phyloP scores from a whole-genome alignment of 345 rosid genomes.

The Gossypium ekmanianum region DNA sequence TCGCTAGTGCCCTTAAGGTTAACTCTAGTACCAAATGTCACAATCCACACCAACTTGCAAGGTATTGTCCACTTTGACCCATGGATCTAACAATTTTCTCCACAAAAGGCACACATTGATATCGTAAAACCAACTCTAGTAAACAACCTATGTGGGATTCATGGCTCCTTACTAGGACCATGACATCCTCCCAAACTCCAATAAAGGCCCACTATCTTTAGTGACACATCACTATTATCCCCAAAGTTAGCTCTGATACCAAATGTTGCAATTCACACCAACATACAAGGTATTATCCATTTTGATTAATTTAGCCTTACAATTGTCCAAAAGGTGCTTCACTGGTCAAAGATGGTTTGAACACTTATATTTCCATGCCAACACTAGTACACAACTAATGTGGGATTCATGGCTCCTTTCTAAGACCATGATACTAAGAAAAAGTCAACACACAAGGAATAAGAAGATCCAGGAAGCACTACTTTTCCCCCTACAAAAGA shows the following conservation, averaged over 20 bases:
- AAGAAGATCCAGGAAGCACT: too few species aligned
- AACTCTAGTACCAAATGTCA: not conserved
- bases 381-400: not conserved
- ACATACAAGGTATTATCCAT: not conserved
- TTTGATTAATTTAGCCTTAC: not conserved
- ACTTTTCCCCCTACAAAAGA: too few species aligned
- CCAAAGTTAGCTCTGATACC: not conserved
- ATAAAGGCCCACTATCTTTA: not conserved
- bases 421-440: not conserved
- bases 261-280: too few species aligned
- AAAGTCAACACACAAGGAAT: too few species aligned
- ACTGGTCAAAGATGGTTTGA: too few species aligned
- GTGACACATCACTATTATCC: not conserved
- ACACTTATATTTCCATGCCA: not conserved
- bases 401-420: not conserved
- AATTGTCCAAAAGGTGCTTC: not conserved
- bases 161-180: not conserved
- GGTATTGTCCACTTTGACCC: too few species aligned
- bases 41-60: not conserved
- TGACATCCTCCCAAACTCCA: not conserved
- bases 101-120: too few species aligned
- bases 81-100: too few species aligned
- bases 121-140: not conserved
- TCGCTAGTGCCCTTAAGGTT: not conserved
- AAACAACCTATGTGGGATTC: not conserved